Evolutionary conservation across 495 filamentous ascomycete genomes (phyloP), one percentile per base, ranked within the genome.

Genomic region (Clohesyomyces aquaticus): DNA sequence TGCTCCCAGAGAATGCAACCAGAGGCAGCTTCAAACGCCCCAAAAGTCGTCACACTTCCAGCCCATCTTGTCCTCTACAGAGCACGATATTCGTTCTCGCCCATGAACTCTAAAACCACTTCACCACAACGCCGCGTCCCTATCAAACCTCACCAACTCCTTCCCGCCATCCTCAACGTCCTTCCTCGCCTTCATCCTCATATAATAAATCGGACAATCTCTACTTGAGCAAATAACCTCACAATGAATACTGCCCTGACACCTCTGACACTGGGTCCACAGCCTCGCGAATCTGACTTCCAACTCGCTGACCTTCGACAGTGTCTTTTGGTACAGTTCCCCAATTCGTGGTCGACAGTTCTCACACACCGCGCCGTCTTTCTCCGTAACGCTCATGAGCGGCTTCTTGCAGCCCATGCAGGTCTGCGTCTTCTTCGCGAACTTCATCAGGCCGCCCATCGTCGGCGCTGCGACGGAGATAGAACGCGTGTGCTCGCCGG

Each of bases 101-200:
- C n/a, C n/a, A n/a, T n/a, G n/a, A n/a, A n/a, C n/a, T n/a, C 43
- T 47, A 6, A 22, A 47, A 6, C 14, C 14, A 22, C 38, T n/a
- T 28, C 28, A 87, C 85, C 84, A 87, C 45, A 81, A 75, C 49
- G 79, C 82, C 42, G 78, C 80, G 75, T 96, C 94, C 66, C 85
- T 83, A 81, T 98, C 94, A 78, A 98, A 99, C 72, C 94, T 79
- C 72, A 81, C 82, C 71, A 98, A 68, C 73, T 99, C 95, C 80
- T 90, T 96, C 62, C 91, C 91, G 2, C 84, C 86, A 79, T 99
- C 94, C 75, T 97, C 92, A 45, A 98, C 86, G 74, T 99, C 94
- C 79, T 98, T 99, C 85, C 96, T 96, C 25, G 92, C 93, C 80
- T 99, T 99, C 94, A 99, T 99, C 3, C 94, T 88, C 94, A 98